Conservation (phyloP, 23 red algal genomes). For the Gracilaria domingensis region DNA sequence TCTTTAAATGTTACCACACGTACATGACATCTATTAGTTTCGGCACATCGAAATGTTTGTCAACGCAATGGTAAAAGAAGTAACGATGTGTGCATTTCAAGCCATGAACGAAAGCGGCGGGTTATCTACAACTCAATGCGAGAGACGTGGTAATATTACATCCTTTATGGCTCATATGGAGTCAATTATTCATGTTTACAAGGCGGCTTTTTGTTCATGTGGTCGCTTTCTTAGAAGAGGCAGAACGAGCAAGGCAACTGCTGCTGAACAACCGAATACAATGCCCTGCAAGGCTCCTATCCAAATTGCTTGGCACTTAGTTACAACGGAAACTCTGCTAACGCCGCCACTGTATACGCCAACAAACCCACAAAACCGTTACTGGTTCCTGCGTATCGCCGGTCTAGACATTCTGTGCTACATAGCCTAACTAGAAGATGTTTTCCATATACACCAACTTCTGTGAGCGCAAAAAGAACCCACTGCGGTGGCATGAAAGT, state of each 20-base stretch:
- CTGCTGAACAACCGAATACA: slow-evolving; percentile 27
- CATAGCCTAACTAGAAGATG: slow-evolving; percentile 66
- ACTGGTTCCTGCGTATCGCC: slow-evolving; percentile 58
- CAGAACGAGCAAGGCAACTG: slow-evolving; percentile 31
- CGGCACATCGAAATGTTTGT: too few species aligned
- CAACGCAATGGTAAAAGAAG: too few species aligned
- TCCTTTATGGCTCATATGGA: too few species aligned
- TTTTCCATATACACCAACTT: slow-evolving; percentile 66
- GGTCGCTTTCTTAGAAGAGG: slow-evolving; percentile 47
- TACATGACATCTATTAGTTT: too few species aligned
- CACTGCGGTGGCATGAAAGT: slow-evolving; percentile 44
- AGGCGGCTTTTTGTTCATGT: slow-evolving; percentile 31
- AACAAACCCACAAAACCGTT: slow-evolving; percentile 73
- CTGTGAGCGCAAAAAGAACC: slow-evolving; percentile 57
- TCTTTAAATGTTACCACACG: too few species aligned
- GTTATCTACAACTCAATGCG: too few species aligned
- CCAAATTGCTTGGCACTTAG: slow-evolving; percentile 58
- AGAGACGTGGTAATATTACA: too few species aligned
- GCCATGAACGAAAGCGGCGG: too few species aligned
- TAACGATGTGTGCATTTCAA: too few species aligned
- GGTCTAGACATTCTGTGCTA: slow-evolving; percentile 61
- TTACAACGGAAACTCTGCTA: slow-evolving; percentile 70
- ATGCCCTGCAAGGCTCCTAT: slow-evolving; percentile 56
- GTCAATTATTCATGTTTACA: background rate
- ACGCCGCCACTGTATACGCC: slow-evolving; percentile 61